Evolutionary conservation across 2,329 filamentous ascomycete species (phyloP).

Genomic region (Didymella lethalis): DNA sequence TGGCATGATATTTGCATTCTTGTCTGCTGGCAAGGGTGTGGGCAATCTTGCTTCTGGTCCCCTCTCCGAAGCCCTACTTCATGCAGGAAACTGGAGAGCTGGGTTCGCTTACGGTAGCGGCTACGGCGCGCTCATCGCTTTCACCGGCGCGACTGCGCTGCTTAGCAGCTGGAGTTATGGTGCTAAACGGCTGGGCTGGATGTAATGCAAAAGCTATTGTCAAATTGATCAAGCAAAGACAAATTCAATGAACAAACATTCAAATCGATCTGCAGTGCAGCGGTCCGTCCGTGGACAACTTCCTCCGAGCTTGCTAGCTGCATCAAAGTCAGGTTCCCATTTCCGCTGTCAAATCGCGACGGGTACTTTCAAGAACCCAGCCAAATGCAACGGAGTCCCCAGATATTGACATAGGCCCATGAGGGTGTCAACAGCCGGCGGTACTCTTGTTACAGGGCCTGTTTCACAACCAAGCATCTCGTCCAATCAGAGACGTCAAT

Average conservation of each 20-base stretch:
- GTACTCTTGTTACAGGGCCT: constrained; percentile 13
- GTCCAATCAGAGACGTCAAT: constrained; percentile 11
- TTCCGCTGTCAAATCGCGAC: constrained; percentile 3
- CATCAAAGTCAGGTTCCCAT: constrained; percentile 1
- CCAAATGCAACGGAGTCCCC: not conserved
- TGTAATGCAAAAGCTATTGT: not conserved
- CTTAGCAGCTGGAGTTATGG: constrained; percentile 42
- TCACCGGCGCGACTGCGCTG: constrained; percentile 53
- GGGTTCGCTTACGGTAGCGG: constrained; percentile 54
- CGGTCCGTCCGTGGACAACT: not conserved
- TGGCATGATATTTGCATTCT: constrained; percentile 58
- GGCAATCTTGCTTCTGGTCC: constrained; percentile 62
- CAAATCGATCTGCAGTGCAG: not conserved
- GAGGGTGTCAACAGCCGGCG: not conserved
- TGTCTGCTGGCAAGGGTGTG: constrained; percentile 60
- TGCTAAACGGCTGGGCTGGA: constrained; percentile 36
- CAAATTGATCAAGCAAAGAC: not conserved
- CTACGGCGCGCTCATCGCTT: constrained; percentile 54
- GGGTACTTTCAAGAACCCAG: not conserved
- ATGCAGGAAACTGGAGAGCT: constrained; percentile 49
- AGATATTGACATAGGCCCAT: not conserved
- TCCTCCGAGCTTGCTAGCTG: not conserved
- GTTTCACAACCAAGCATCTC: not conserved
- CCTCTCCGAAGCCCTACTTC: constrained; percentile 57
- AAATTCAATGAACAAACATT: not conserved